Evolutionary conservation across 768 basidiomycete species (phyloP).

Genomic region (Boletus vinaceobasis): DNA sequence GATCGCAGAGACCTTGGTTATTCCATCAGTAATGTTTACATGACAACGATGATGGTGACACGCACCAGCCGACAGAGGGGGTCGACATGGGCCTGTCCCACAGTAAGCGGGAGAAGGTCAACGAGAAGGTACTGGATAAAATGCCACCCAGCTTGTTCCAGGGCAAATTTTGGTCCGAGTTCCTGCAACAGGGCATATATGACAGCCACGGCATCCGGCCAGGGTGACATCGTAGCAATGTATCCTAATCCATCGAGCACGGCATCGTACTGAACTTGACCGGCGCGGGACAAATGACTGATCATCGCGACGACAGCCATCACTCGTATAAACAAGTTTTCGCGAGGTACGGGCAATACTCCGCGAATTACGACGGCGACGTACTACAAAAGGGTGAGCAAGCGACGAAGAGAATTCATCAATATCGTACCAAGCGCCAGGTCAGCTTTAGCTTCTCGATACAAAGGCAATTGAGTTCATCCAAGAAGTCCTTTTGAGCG

Average conservation of each 20-base stretch:
- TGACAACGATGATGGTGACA: background rate
- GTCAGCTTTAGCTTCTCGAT: constrained; percentile 10
- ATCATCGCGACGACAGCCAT: constrained; percentile 17
- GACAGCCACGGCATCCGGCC: constrained; percentile 16
- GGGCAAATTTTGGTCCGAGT: constrained; percentile 17
- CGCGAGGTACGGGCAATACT: background rate
- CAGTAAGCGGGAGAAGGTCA: constrained; percentile 4
- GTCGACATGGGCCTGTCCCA: background rate
- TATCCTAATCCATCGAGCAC: constrained; percentile 4
- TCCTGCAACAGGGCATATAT: constrained; percentile 13
- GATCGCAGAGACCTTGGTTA: constrained; percentile 13
- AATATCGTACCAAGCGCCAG: constrained; percentile 16
- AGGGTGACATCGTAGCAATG: constrained; percentile 15
- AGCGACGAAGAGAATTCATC: background rate
- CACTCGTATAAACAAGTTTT: constrained; percentile 10
- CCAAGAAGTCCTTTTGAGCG: constrained; percentile 8
- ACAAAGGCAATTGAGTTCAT: constrained; percentile 9
- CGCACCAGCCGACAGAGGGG: constrained; percentile 19
- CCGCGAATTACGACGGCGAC: background rate
- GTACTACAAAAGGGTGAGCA: constrained; percentile 13
- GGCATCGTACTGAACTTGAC: constrained; percentile 6
- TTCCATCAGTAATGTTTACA: background rate
- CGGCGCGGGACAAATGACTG: constrained; percentile 11
- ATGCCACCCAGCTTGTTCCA: constrained; percentile 5
- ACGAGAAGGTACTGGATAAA: constrained; percentile 14